Evolutionary conservation across 129 eudicot genomes (phyloP).

Genomic region (Erigeron canadensis): DNA sequence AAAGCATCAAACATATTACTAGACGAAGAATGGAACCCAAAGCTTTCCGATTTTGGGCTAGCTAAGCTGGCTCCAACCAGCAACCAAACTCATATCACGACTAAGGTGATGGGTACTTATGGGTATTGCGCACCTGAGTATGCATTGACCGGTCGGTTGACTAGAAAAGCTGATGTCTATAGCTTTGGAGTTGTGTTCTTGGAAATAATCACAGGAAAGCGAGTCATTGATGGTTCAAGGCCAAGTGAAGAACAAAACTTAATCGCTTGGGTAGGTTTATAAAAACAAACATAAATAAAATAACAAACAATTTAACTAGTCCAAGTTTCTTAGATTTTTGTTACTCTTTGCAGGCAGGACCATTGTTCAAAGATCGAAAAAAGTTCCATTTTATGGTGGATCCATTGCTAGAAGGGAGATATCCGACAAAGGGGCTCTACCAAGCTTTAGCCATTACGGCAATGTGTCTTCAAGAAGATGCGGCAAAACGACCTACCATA

Average conservation of each 20-base stretch:
- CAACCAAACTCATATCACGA: constrained; percentile 59
- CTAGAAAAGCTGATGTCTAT: constrained; percentile 84
- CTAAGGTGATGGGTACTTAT: constrained; percentile 92
- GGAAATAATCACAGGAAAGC: constrained; percentile 82
- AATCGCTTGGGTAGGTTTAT: constrained; percentile 67
- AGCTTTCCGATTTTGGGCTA: constrained; percentile 88
- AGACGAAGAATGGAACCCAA: constrained; percentile 71
- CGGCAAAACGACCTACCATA: constrained; percentile 59
- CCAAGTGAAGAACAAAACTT: constrained; percentile 77
- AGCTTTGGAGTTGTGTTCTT: constrained; percentile 96
- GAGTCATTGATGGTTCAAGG: constrained; percentile 73
- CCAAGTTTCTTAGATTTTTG: neutral
- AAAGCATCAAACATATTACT: constrained; percentile 88
- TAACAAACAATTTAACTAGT: neutral
- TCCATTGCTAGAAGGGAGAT: constrained; percentile 58
- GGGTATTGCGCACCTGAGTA: constrained; percentile 98
- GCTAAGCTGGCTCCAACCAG: constrained; percentile 86
- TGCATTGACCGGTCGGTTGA: constrained; percentile 74
- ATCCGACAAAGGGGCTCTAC: constrained; percentile 54
- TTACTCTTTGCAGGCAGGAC: constrained; percentile 52
- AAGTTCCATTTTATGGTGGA: constrained; percentile 66
- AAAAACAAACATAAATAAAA: neutral
- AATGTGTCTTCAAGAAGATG: constrained; percentile 90
- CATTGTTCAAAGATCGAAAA: constrained; percentile 67
- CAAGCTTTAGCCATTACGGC: constrained; percentile 86